A percentile compares a stretch with the other conserved stretches of the same genome.
These are phyloP conservation scores for Butyriboletus loyo DNA, from an alignment of 768 basidiomycete genomes.

Conservation along the genomic window DNA sequence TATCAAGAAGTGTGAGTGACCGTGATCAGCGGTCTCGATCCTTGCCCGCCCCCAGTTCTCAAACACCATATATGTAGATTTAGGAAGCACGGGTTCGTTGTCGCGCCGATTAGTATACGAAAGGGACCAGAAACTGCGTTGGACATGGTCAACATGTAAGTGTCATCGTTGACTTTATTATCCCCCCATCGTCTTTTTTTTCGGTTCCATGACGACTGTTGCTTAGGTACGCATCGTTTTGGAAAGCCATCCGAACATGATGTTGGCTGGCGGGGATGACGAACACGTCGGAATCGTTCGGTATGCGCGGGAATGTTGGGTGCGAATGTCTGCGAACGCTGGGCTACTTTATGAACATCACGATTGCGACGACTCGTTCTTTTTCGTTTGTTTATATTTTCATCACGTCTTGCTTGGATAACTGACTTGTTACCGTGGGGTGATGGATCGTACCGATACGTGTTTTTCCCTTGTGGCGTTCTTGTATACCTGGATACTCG, in stretches of 20 bases:
- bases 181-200: too few species aligned
- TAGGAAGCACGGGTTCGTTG: slow-evolving; percentile 49
- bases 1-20: slow-evolving; percentile 48
- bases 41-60: background rate
- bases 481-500: background rate
- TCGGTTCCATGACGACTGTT: background rate
- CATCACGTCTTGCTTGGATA: background rate
- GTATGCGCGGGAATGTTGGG: background rate
- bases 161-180: background rate
- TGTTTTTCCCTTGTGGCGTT: background rate
- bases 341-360: background rate
- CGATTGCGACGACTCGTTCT: background rate
- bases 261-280: background rate
- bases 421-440: background rate
- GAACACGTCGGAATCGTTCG: background rate
- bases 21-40: background rate
- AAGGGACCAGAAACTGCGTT: slow-evolving; percentile 47
- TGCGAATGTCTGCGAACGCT: background rate
- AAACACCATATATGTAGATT: slow-evolving; percentile 35
- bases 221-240: slow-evolving; percentile 33
- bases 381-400: background rate
- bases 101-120: slow-evolving; percentile 51
- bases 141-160: slow-evolving; percentile 71
- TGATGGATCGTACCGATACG: background rate
- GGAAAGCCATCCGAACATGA: slow-evolving; percentile 27